phyloP scores from a whole-genome alignment of 768 basidiomycete genomes.

The Hygrophorus russula region DNA sequence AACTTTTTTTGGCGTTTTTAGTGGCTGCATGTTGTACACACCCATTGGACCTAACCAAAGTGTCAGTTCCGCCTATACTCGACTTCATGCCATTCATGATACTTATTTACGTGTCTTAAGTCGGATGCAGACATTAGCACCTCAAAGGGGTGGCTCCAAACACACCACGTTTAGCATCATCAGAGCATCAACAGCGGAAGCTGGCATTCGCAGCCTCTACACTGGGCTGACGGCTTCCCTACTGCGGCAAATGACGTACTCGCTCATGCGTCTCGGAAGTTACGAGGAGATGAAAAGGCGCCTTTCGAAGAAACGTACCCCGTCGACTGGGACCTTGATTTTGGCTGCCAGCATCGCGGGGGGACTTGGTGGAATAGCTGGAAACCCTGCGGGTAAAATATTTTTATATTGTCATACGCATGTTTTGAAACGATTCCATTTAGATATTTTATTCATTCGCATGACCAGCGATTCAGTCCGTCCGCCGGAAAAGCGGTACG shows the following conservation, averaged over 20 bases:
- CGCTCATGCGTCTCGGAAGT: slow-evolving; percentile 70
- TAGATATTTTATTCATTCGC: slow-evolving; percentile 65
- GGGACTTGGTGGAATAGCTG: slow-evolving; percentile 71
- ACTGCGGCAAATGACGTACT: slow-evolving; percentile 87
- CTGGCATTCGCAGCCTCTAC: slow-evolving; percentile 67
- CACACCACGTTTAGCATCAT: slow-evolving; percentile 60
- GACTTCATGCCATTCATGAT: neutral
- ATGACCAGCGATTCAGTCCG: slow-evolving; percentile 84
- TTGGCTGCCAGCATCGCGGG: slow-evolving; percentile 64
- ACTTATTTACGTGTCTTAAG: slow-evolving; percentile 21
- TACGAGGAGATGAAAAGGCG: slow-evolving; percentile 69
- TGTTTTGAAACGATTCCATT: slow-evolving; percentile 2
- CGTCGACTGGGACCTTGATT: slow-evolving; percentile 46
- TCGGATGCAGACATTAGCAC: slow-evolving; percentile 69
- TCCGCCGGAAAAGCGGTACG: slow-evolving; percentile 61
- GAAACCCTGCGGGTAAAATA: slow-evolving; percentile 65
- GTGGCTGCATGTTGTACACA: slow-evolving; percentile 79
- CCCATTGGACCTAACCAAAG: slow-evolving; percentile 80
- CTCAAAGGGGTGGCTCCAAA: slow-evolving; percentile 26
- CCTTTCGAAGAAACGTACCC: slow-evolving; percentile 36
- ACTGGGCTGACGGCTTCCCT: slow-evolving; percentile 76
- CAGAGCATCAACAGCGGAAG: slow-evolving; percentile 48
- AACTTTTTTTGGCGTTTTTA: slow-evolving; percentile 16
- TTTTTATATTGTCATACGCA: neutral
- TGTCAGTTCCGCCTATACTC: slow-evolving; percentile 31